Evolutionary conservation across 1,284 basidiomycete genomes (phyloP), one percentile per base, ranked within the genome.

Genomic region (Pyrrhoderma lamaoense): DNA sequence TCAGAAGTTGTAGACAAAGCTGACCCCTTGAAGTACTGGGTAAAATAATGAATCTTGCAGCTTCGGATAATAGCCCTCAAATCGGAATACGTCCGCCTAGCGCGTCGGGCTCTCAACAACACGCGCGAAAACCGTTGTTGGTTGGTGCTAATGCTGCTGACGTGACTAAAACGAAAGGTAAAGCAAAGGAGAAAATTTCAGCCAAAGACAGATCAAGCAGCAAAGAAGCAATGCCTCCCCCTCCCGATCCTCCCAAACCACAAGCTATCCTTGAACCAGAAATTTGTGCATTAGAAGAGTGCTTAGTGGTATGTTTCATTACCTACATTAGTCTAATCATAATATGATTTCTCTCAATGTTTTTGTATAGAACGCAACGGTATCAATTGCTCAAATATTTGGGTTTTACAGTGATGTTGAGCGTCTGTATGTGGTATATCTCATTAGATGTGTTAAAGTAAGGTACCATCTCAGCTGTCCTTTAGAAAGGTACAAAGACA

Each of bases 311-410:
- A 56, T 55, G 65, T 53, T 23, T 49, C 52, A 1, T 16, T 21
- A 39, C 38, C 14, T 9, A 14, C 31, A 19, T 27, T 11, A 2
- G 16, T 18, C 54, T 42, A 52, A 47, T 9, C 27, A 11, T 25
- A 18, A 47, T n/a, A 45, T 13, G 1, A 48, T 11, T 45, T 22
- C 9, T 23, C n/a, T n/a, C n/a, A n/a, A n/a, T n/a, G n/a, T n/a
- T n/a, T 8, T 27, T 8, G 47, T 34, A 46, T 39, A 86, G 83
- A 79, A 77, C 58, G 75, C 79, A n/a, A 73, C 78, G 7, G 67
- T 85, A 3, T 85, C 79, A 63, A 80, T 82, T 1, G 83, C 76
- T 7, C 78, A 86, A 58, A 70, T 88, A 34, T 83, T 84, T 59
- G 69, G 69, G 7, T 88, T 86, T 60, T 80, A 85, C 60, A 70